Conservation (phyloP, 179 eudicot species). For the Pouteria campechiana region DNA sequence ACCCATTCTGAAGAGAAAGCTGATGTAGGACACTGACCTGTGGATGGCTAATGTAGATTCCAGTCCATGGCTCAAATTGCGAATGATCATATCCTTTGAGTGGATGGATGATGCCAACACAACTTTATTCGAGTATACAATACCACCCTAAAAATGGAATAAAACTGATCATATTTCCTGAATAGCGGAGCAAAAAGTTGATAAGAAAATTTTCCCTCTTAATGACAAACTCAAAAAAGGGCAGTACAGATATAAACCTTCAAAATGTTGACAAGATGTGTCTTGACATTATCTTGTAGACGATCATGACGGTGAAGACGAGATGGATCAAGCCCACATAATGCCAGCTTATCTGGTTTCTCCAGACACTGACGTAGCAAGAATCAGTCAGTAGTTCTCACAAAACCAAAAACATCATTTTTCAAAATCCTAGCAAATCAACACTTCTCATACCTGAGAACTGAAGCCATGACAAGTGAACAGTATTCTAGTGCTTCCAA, state of each 20-base stretch:
- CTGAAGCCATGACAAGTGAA: conserved; percentile 46
- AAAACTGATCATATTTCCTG: conserved; percentile 3
- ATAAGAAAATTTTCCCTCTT: too few relatives aligned
- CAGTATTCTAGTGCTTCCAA: conserved; percentile 41
- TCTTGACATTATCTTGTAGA: conserved; percentile 43
- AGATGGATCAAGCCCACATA: conserved; percentile 69
- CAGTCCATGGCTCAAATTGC: conserved; percentile 31
- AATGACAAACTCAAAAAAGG: not conserved
- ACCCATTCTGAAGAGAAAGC: not conserved
- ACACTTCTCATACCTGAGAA: conserved; percentile 26
- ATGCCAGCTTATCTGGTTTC: conserved; percentile 53
- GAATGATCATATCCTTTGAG: conserved; percentile 27
- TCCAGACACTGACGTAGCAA: conserved; percentile 35
- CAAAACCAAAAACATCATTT: not conserved
- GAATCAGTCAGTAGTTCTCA: not conserved
- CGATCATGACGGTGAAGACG: conserved; percentile 54
- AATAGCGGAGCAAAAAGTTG: too few relatives aligned
- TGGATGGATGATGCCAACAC: conserved; percentile 32
- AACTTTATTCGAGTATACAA: conserved; percentile 57
- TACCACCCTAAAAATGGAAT: conserved; percentile 43
- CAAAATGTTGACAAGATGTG: conserved; percentile 46
- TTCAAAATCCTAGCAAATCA: conserved; percentile 7
- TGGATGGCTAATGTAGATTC: conserved; percentile 43
- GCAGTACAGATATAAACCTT: conserved; percentile 25
- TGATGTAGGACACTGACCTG: conserved; percentile 19